A percentile compares a stretch with the other conserved stretches of the same genome.
Evolutionary conservation across 2,329 filamentous ascomycete species (phyloP).

Genomic region (Gremmenia infestans): DNA sequence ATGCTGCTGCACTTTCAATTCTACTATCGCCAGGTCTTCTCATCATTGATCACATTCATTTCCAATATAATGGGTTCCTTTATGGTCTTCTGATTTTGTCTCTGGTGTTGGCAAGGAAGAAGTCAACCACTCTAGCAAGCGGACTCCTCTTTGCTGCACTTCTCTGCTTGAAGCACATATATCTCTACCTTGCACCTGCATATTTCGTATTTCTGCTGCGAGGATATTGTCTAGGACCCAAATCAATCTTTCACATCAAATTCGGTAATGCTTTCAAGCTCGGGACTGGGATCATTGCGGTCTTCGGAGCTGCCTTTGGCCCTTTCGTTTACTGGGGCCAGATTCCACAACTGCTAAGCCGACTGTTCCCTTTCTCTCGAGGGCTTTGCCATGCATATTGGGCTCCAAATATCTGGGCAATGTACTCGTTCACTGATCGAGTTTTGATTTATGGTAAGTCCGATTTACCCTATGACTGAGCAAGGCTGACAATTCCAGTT

Average conservation of each 20-base stretch:
- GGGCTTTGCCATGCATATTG: conserved; percentile 97
- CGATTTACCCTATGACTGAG: not conserved
- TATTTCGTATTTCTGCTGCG: conserved; percentile 94
- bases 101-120: conserved; percentile 72
- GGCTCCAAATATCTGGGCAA: conserved; percentile 95
- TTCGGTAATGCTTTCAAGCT: conserved; percentile 81
- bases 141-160: conserved; percentile 80
- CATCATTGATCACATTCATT: conserved; percentile 98
- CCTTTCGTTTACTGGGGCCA: conserved; percentile 81
- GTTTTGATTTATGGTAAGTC: conserved; percentile 70
- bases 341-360: conserved; percentile 73
- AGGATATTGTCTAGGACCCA: conserved; percentile 76
- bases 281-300: conserved; percentile 61
- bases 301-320: conserved; percentile 80
- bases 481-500: conserved; percentile 47
- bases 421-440: conserved; percentile 89
- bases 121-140: conserved; percentile 69
- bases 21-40: conserved; percentile 87
- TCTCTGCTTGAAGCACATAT: conserved; percentile 96
- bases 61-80: conserved; percentile 97
- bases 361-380: conserved; percentile 89
- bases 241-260: conserved; percentile 69
- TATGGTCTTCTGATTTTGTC: conserved; percentile 88
- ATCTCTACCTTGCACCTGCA: conserved; percentile 90
- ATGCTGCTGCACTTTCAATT: conserved; percentile 83